These are phyloP conservation scores for Biscogniauxia marginata DNA, from an alignment of 2,329 filamentous ascomycete species.

Conservation along the genomic window DNA sequence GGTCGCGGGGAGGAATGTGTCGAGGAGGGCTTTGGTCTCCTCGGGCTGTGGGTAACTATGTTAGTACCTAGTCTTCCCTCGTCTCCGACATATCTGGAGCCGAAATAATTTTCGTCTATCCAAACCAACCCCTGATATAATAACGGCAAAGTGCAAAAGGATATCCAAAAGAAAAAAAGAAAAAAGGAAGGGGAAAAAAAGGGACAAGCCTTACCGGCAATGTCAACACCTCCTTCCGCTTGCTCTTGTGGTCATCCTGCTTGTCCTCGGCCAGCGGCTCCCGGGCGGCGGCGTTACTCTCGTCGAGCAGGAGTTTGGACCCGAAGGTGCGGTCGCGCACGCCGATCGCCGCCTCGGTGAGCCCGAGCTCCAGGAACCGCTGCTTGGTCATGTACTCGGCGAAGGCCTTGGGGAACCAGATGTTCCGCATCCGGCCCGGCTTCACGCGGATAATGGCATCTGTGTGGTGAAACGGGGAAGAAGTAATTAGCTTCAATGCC, in stretches of 20 bases:
- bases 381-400: slow-evolving; percentile 36
- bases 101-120: too few species aligned
- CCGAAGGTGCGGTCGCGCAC: slow-evolving; percentile 35
- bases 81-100: too few species aligned
- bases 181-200: background rate
- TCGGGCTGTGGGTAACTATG: slow-evolving; percentile 30
- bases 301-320: slow-evolving; percentile 16
- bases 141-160: too few species aligned
- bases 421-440: slow-evolving; percentile 35
- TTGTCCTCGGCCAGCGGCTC: slow-evolving; percentile 3
- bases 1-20: slow-evolving; percentile 34
- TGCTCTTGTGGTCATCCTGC: slow-evolving; percentile 10
- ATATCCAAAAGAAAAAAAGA: background rate
- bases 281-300: slow-evolving; percentile 10
- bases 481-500: background rate
- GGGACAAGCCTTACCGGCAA: slow-evolving; percentile 22
- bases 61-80: slow-evolving; percentile 1
- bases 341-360: slow-evolving; percentile 32
- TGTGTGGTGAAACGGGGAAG: slow-evolving; percentile 9
- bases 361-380: slow-evolving; percentile 32
- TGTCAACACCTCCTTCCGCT: slow-evolving; percentile 26
- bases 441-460: slow-evolving; percentile 37
- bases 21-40: slow-evolving; percentile 35
- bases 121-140: too few species aligned
- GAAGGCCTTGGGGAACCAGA: slow-evolving; percentile 32